Base-by-base conservation (phyloP, 192 early-diverging fungal genomes). In the Linnemannia schmuckeri region DNA sequence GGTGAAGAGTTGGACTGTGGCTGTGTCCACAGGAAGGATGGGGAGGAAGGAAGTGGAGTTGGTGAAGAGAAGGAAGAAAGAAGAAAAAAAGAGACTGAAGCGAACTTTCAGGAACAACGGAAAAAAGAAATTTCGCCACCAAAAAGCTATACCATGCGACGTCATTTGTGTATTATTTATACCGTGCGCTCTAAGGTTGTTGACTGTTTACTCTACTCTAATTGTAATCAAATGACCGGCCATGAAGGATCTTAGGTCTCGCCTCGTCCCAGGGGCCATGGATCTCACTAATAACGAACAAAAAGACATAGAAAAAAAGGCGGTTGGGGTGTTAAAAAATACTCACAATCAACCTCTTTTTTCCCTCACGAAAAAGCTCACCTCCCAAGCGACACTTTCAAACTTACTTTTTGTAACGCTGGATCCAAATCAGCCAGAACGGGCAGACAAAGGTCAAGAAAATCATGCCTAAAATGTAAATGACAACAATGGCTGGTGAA, bases 181-280 rank as follows among this genome's bases (percentile, higher is more conserved):
- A 13, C n/a, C 0, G 33, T 33, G 30, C 33, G 61, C 61, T 66
- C 61, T 35, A 66, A 33, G 10, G 30, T 33, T 66, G 61, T 12
- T 12, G 10, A 49, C 4, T 12, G 18, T 0, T 52, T 24, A 7
- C 27, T 22, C 27, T 37, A 15, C 3, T 71, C 24, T 80, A 87
- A 54, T 87, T 78, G 72, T 81, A 83, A 35, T 88, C 82, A 7
- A 84, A 72, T 12, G 82, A 88, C n/a, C 82, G 70, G 3, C 82
- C 80, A 70, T 89, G 91, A 72, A 94, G 93, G 1, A 96, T 89
- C 69, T 94, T 92, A 13, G 96, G 96, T 15, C 94, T 87, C 20
- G 97, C 98, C 86, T 98, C 97, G 88, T 99, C 98, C 98, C 98
- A 99, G 54, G 98, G 98, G 6, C 98, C 98, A 80, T 97, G 95